Evolutionary conservation across 345 rosid genomes (phyloP), one percentile per base, ranked within the genome.

Genomic region (Pugionium dolabratum): DNA sequence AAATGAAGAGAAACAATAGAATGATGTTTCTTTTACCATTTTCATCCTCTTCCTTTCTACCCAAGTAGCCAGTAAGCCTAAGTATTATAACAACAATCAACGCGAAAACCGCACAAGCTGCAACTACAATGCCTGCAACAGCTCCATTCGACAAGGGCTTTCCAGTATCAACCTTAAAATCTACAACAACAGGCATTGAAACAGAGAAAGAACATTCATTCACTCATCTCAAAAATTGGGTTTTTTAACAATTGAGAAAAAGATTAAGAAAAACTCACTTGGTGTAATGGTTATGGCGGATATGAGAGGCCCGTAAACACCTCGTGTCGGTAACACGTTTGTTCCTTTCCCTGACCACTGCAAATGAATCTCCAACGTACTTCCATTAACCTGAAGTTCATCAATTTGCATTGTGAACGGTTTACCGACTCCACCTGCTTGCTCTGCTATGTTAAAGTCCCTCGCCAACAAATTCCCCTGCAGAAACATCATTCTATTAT

Each of bases 311-410:
- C 97, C 99, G 59, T 90, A 84, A 48, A 76, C 84, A 37, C 88
- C 89, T 61, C 90, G 62, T 2, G 48, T 67, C 5, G 99, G 99
- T 67, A 93, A 31, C 4, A 83, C 71, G 18, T 58, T 81, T 10
- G 97, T 88, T 50, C 99, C 97, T 84, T 83, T 86, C 5, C 98
- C 96, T 11, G 75, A 11, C 99, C 99, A 94, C 35, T 76, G 76
- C 42, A 90, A 78, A 71, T 75, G 89, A 62, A 94, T 80, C 82
- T 88, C 92, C 67, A 93, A 18, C 28, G 99, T 90, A 76, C 80
- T 80, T 6, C 86, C 83, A 62, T 67, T 82, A 6, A 93, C 86
- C 1, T 5, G 28, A 45, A 85, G 51, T 39, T 79, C 48, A 28
- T 82, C 76, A 25, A 77, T 78, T 30, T 40, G 71, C 27, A 0